These are phyloP conservation scores for Allium cepa DNA, from an alignment of 106 monocot species.

Conservation along the genomic window DNA sequence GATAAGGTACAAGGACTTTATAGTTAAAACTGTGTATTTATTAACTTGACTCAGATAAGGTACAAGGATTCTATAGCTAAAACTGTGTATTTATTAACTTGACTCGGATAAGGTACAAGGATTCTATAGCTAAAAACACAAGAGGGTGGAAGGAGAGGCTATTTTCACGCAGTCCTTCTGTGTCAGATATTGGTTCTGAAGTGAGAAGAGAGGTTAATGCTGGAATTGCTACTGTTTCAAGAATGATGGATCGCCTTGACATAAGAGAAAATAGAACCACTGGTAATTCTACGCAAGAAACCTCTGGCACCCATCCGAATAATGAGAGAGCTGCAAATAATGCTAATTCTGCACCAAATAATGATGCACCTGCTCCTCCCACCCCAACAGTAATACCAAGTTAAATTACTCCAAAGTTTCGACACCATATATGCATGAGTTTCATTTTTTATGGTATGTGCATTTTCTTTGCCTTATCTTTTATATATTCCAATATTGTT, in stretches of 20 bases:
- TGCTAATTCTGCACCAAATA: slow-evolving; percentile 13
- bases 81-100: too few species aligned
- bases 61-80: too few species aligned
- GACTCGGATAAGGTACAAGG: slow-evolving; percentile 52
- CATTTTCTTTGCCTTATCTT: background rate
- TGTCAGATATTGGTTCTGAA: slow-evolving; percentile 56
- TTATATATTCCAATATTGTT: too few species aligned
- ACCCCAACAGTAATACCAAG: slow-evolving; percentile 25
- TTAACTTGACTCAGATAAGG: too few species aligned
- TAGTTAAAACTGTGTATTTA: too few species aligned
- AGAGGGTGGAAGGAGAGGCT: slow-evolving; percentile 74
- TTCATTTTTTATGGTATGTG: background rate
- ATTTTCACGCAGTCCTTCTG: slow-evolving; percentile 57
- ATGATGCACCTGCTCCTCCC: slow-evolving; percentile 21
- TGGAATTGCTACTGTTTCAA: slow-evolving; percentile 66
- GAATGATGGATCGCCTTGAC: slow-evolving; percentile 65
- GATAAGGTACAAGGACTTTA: too few species aligned
- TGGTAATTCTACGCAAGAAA: slow-evolving; percentile 8
- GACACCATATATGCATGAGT: background rate
- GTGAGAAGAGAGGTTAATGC: slow-evolving; percentile 67
- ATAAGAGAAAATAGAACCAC: slow-evolving; percentile 31
- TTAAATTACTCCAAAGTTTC: slow-evolving; percentile 9
- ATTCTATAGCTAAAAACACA: slow-evolving; percentile 68
- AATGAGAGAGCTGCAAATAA: slow-evolving; percentile 12
- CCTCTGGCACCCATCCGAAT: slow-evolving; percentile 10